These are phyloP conservation scores for Baudoinia panamericana DNA, from an alignment of 495 filamentous ascomycete species.

Conservation along the genomic window DNA sequence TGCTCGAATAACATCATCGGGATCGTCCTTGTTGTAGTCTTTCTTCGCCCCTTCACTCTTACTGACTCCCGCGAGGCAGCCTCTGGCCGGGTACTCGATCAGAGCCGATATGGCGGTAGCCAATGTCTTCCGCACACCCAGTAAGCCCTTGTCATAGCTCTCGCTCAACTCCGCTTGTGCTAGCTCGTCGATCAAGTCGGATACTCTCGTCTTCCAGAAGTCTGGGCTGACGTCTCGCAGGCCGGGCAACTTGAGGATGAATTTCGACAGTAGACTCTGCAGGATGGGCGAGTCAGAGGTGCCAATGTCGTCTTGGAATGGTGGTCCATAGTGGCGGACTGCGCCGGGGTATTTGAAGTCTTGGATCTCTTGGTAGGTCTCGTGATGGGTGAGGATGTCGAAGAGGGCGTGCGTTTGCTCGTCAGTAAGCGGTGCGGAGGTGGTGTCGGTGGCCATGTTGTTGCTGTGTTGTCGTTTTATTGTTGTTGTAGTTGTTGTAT, in stretches of 20 bases:
- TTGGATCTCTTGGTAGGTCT: slow-evolving; percentile 49
- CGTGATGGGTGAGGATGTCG: slow-evolving; percentile 52
- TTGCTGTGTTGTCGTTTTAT: too few relatives aligned
- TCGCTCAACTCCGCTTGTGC: slow-evolving; percentile 47
- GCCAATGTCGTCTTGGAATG: slow-evolving; percentile 33
- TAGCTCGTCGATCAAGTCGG: slow-evolving; percentile 35
- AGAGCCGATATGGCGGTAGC: slow-evolving; percentile 49
- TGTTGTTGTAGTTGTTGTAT: not conserved
- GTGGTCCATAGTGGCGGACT: slow-evolving; percentile 46
- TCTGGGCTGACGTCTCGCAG: slow-evolving; percentile 40
- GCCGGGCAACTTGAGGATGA: slow-evolving; percentile 45
- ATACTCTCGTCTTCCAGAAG: slow-evolving; percentile 44
- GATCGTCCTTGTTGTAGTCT: slow-evolving; percentile 40
- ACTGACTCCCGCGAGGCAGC: slow-evolving; percentile 40
- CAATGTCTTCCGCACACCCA: slow-evolving; percentile 51
- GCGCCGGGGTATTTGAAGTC: slow-evolving; percentile 42
- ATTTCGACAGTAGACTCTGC: slow-evolving; percentile 42
- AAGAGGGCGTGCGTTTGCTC: slow-evolving; percentile 46
- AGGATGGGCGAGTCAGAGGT: slow-evolving; percentile 42
- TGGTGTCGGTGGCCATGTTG: slow-evolving; percentile 6
- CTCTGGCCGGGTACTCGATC: slow-evolving; percentile 46
- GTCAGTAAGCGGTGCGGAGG: slow-evolving; percentile 6
- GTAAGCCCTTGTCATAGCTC: slow-evolving; percentile 53
- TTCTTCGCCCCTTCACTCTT: slow-evolving; percentile 25
- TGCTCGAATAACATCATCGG: slow-evolving; percentile 39